These are phyloP conservation scores for Globisporangium viniferum DNA, from an alignment of 352 stramenopile genomes.

Conservation along the genomic window DNA sequence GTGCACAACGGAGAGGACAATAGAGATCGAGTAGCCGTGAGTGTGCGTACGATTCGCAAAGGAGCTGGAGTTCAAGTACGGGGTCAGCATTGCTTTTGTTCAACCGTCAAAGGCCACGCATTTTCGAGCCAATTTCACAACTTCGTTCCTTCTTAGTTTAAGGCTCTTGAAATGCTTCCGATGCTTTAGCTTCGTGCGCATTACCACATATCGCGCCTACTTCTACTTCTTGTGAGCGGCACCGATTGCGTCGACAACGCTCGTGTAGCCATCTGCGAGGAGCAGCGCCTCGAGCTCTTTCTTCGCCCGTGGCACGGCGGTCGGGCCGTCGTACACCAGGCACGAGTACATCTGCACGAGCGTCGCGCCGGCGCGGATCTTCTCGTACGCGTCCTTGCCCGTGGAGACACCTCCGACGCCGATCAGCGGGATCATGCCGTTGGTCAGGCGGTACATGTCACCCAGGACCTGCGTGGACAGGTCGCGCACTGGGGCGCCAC, in stretches of 20 bases:
- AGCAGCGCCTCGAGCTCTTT: conserved; percentile 85
- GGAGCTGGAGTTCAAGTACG: not conserved
- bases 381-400: conserved; percentile 97
- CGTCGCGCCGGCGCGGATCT: conserved; percentile 95
- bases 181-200: not conserved
- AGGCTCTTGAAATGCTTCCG: not conserved
- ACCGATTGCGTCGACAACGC: conserved; percentile 85
- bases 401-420: conserved; percentile 92
- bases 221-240: conserved; percentile 58
- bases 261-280: conserved; percentile 75
- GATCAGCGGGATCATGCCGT: conserved; percentile 94
- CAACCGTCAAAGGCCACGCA: not conserved
- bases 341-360: conserved; percentile 95
- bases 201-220: not conserved
- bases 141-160: not conserved
- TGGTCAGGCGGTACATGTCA: conserved; percentile 94
- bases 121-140: not conserved
- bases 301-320: conserved; percentile 86
- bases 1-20: conserved; percentile 43
- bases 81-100: not conserved
- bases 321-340: conserved; percentile 89
- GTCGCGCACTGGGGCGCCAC: conserved; percentile 91
- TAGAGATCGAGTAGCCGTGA: conserved; percentile 32
- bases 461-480: conserved; percentile 92
- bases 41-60: not conserved